Percentiles rank a stretch among this genome's conserved stretches.
Conservation (phyloP, 192 early-diverging fungal species). For the Mortierella antarctica region DNA sequence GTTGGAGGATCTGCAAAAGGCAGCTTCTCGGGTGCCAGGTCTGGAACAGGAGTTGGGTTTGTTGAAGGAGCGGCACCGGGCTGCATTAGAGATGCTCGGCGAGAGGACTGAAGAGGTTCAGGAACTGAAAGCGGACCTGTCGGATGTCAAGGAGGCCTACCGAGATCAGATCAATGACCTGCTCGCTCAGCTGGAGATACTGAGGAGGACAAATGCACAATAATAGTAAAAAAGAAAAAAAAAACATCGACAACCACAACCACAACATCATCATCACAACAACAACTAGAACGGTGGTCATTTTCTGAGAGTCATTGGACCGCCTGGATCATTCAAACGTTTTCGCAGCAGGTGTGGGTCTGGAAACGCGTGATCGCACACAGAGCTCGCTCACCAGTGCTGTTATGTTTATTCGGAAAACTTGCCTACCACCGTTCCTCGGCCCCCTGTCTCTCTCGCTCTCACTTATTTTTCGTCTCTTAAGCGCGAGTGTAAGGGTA, state of each 20-base stretch:
- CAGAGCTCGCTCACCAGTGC: no score
- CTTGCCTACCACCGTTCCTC: no score
- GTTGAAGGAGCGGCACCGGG: conserved; percentile 71
- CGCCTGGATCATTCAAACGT: neutral
- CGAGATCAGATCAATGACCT: conserved; percentile 72
- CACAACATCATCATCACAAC: neutral
- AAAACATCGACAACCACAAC: neutral
- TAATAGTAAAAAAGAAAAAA: neutral
- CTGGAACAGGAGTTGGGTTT: conserved; percentile 64
- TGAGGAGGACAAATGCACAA: neutral
- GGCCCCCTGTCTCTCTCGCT: no score
- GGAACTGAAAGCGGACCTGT: conserved; percentile 81
- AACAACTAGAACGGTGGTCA: neutral
- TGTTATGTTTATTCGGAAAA: no score
- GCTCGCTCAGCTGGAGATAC: conserved; percentile 57
- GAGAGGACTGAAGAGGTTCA: conserved; percentile 89
- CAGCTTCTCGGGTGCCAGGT: conserved; percentile 37
- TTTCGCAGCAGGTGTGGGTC: neutral
- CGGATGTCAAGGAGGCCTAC: conserved; percentile 85
- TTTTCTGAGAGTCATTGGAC: neutral
- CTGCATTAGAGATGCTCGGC: conserved; percentile 88
- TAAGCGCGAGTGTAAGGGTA: conserved; percentile 42
- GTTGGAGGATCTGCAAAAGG: conserved; percentile 66
- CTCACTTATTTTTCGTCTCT: neutral
- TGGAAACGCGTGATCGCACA: neutral